These are phyloP conservation scores for Irpex sp. DNA, from an alignment of 1,284 basidiomycete genomes.

Conservation along the genomic window DNA sequence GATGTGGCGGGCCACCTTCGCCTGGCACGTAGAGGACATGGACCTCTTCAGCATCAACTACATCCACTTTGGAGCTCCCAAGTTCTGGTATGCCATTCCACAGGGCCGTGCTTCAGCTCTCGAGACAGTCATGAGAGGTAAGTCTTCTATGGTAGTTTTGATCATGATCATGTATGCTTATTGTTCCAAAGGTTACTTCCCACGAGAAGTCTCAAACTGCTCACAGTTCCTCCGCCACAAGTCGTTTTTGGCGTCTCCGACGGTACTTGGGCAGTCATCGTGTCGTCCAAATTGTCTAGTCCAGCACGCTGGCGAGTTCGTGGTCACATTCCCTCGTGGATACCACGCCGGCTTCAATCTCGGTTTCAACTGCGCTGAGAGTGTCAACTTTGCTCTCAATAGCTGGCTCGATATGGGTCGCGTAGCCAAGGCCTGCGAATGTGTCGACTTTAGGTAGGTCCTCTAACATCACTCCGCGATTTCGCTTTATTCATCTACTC, in stretches of 20 bases:
- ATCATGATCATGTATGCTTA: too few species aligned
- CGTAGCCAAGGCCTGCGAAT: constrained; percentile 79
- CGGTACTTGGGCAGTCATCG: constrained; percentile 73
- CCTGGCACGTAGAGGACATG: constrained; percentile 99
- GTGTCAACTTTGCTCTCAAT: constrained; percentile 95
- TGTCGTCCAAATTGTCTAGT: constrained; percentile 88
- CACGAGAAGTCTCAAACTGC: constrained; percentile 80
- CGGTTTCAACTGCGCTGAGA: constrained; percentile 97
- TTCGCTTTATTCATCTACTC: background rate
- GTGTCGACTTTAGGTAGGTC: constrained; percentile 76
- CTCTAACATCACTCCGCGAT: background rate
- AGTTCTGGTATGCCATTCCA: constrained; percentile 95
- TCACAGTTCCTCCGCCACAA: constrained; percentile 97
- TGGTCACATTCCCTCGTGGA: constrained; percentile 92
- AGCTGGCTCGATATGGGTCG: constrained; percentile 91
- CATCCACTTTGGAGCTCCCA: constrained; percentile 97
- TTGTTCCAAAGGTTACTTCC: constrained; percentile 69
- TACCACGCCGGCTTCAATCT: constrained; percentile 98
- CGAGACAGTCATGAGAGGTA: constrained; percentile 81
- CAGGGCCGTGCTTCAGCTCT: constrained; percentile 78
- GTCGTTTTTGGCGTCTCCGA: constrained; percentile 91
- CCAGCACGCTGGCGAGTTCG: constrained; percentile 90
- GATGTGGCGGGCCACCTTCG: constrained; percentile 98
- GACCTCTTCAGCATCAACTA: constrained; percentile 99
- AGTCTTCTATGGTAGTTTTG: constrained; percentile 16